Percentiles rank a stretch among this genome's conserved stretches.
phyloP scores from a whole-genome alignment of 371 early-diverging fungal genomes.

The Basidiobolus heterosporus region DNA sequence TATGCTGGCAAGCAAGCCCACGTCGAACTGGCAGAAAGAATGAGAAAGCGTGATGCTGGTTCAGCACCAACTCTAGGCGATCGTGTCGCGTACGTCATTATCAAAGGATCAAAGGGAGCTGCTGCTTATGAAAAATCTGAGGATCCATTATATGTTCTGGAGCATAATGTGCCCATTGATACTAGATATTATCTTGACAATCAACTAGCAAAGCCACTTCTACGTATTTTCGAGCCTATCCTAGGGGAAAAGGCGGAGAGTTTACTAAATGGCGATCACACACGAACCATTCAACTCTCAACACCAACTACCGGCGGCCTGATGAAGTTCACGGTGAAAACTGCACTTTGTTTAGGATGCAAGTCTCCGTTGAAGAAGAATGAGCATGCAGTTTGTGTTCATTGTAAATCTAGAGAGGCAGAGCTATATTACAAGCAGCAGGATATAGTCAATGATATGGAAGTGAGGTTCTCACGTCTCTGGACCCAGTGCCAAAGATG shows the following conservation, averaged over 20 bases:
- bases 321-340: constrained; percentile 86
- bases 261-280: constrained; percentile 78
- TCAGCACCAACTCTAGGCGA: constrained; percentile 96
- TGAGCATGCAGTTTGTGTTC: constrained; percentile 59
- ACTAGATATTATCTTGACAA: constrained; percentile 97
- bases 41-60: constrained; percentile 91
- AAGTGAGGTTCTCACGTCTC: constrained; percentile 68
- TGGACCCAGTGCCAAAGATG: constrained; percentile 99
- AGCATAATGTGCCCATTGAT: constrained; percentile 97
- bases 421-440: constrained; percentile 63
- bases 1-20: constrained; percentile 97
- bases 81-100: constrained; percentile 98
- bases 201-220: constrained; percentile 92
- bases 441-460: constrained; percentile 45
- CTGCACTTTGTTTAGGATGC: constrained; percentile 88
- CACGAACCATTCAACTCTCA: constrained; percentile 69
- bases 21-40: constrained; percentile 88
- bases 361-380: constrained; percentile 66
- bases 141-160: constrained; percentile 97
- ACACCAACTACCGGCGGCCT: constrained; percentile 82
- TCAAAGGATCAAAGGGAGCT: constrained; percentile 73
- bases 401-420: constrained; percentile 56
- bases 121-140: constrained; percentile 97
- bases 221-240: constrained; percentile 97
- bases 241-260: constrained; percentile 77